Evolutionary conservation across 2,329 filamentous ascomycete genomes (phyloP).

Genomic region (Cladosporium cucumerinum): DNA sequence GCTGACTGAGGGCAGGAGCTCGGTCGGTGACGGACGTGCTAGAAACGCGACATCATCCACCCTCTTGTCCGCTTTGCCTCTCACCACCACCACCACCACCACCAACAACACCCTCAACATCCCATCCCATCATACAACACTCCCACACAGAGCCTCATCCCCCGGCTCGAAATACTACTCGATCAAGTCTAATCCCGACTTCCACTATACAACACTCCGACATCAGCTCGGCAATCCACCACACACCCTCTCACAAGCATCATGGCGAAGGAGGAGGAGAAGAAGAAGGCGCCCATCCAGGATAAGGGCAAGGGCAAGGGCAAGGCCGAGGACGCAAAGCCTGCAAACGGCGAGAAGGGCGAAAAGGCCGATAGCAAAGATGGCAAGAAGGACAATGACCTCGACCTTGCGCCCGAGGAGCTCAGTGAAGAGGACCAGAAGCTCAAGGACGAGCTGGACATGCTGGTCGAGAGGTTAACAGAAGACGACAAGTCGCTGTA

Average conservation of each 20-base stretch:
- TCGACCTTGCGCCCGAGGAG: slow-evolving; percentile 72
- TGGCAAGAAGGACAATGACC: slow-evolving; percentile 74
- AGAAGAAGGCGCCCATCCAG: slow-evolving; percentile 63
- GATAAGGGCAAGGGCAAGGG: slow-evolving; percentile 98
- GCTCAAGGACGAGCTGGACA: slow-evolving; percentile 94
- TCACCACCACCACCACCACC: not conserved
- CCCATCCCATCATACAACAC: slow-evolving; percentile 1
- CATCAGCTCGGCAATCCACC: not conserved
- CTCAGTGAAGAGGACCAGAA: slow-evolving; percentile 97
- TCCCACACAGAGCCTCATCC: not conserved
- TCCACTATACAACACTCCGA: not conserved
- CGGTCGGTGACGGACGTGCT: slow-evolving; percentile 8
- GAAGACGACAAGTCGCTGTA: slow-evolving; percentile 85
- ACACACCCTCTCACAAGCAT: slow-evolving; percentile 4
- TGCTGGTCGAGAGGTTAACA: slow-evolving; percentile 93
- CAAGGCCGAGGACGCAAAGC: slow-evolving; percentile 70
- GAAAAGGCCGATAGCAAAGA: slow-evolving; percentile 55
- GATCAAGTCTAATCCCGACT: not conserved
- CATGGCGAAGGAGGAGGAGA: slow-evolving; percentile 90
- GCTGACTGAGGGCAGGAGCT: slow-evolving; percentile 4
- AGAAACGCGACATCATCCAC: slow-evolving; percentile 14
- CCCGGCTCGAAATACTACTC: not conserved
- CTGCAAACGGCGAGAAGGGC: slow-evolving; percentile 52
- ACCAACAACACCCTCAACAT: not conserved
- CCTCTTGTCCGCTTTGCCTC: not conserved